Conservation (phyloP, 106 monocot genomes). For the Amphibolis antarctica region DNA sequence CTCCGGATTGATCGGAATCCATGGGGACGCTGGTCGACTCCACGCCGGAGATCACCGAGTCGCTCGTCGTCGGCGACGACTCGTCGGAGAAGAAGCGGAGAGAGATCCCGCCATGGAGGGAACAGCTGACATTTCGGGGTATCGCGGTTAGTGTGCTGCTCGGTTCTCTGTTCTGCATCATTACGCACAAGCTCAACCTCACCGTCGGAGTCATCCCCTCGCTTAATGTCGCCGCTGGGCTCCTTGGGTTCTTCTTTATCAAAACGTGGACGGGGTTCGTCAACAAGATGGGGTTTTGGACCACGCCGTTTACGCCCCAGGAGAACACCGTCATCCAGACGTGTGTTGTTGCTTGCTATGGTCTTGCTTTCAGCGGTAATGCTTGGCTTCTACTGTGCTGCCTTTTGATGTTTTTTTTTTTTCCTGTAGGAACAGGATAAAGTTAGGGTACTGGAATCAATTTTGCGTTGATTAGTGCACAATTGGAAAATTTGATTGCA, state of each 20-base stretch:
- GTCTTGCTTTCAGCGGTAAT: conserved; percentile 81
- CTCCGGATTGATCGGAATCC: not conserved
- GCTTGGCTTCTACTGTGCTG: not conserved
- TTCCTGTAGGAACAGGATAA: not conserved
- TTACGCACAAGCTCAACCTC: conserved; percentile 93
- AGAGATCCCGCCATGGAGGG: conserved; percentile 55
- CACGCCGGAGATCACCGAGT: conserved; percentile 38
- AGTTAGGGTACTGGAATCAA: not conserved
- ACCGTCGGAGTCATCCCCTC: conserved; percentile 95
- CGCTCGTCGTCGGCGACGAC: conserved; percentile 11
- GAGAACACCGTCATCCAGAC: conserved; percentile 98
- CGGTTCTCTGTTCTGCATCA: conserved; percentile 79
- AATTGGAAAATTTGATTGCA: no score
- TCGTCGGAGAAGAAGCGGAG: no score
- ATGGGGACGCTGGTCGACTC: conserved; percentile 16
- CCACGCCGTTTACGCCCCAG: conserved; percentile 65
- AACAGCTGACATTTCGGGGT: conserved; percentile 76
- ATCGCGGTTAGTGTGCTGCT: conserved; percentile 59
- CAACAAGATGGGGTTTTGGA: conserved; percentile 37
- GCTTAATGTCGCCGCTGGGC: conserved; percentile 84
- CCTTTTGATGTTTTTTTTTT: not conserved
- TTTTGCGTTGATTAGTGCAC: no score
- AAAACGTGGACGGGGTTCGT: conserved; percentile 59
- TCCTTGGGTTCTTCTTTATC: conserved; percentile 83
- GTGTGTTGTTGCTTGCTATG: conserved; percentile 96